These are phyloP conservation scores for Monilinia fructicola DNA, from an alignment of 2,329 filamentous ascomycete genomes.

Conservation along the genomic window DNA sequence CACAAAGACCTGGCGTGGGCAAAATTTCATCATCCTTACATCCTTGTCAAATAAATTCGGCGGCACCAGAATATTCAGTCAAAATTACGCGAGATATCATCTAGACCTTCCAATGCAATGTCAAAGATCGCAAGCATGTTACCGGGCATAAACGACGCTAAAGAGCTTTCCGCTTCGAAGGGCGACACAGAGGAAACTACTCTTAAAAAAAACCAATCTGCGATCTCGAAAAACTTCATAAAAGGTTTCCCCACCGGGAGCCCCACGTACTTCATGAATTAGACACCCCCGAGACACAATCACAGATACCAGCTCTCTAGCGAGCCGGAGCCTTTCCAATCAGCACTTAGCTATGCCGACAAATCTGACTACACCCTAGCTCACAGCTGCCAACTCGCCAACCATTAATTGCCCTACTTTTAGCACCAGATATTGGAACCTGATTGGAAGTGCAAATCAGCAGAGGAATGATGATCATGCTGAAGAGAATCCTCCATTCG, in stretches of 20 bases:
- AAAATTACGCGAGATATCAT: not conserved
- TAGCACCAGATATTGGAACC: not conserved
- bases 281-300: not conserved
- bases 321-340: not conserved
- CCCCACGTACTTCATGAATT: not conserved
- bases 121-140: not conserved
- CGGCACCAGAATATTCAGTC: not conserved
- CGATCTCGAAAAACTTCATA: not conserved
- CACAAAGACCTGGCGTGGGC: not conserved
- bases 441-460: not conserved
- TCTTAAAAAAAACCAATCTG: not conserved
- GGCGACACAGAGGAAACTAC: not conserved
- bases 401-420: not conserved
- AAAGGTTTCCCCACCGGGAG: not conserved
- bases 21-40: not conserved
- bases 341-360: not conserved
- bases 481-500: not conserved
- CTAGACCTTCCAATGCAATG: not conserved
- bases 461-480: not conserved
- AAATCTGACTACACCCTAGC: not conserved
- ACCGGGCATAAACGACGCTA: not conserved
- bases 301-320: not conserved
- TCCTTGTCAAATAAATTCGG: not conserved
- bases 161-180: not conserved
- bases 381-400: not conserved